phyloP scores from a whole-genome alignment of 306 rosid genomes.

The Albizia julibrissin region DNA sequence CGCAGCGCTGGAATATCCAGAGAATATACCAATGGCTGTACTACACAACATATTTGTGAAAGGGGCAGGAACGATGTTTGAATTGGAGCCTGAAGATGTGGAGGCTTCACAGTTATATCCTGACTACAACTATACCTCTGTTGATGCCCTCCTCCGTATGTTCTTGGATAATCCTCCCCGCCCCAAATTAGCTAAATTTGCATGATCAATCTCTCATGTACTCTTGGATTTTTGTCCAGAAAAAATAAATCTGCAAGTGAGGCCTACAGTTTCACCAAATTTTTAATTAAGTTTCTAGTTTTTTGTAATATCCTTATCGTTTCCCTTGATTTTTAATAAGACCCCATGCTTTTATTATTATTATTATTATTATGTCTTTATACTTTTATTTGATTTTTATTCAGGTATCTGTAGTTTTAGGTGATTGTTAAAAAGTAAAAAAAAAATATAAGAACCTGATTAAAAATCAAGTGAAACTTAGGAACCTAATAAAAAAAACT shows the following conservation, averaged over 20 bases:
- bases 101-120: conserved; percentile 50
- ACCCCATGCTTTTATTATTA: too few relatives aligned
- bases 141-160: conserved; percentile 40
- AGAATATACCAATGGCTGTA: conserved; percentile 25
- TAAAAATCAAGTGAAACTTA: too few relatives aligned
- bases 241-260: too few relatives aligned
- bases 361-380: neutral
- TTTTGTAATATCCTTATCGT: too few relatives aligned
- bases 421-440: neutral
- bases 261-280: neutral
- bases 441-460: too few relatives aligned
- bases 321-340: too few relatives aligned
- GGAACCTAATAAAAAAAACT: too few relatives aligned
- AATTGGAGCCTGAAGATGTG: conserved; percentile 27
- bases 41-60: conserved; percentile 45
- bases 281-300: too few relatives aligned
- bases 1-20: conserved; percentile 16
- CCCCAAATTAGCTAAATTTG: conserved; percentile 35
- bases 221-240: neutral
- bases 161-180: conserved; percentile 39
- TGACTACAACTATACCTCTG: conserved; percentile 38
- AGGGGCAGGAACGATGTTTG: conserved; percentile 41
- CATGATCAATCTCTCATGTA: neutral
- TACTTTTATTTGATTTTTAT: neutral
- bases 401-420: too few relatives aligned